Evolutionary conservation across 129 eudicot species (phyloP).

Genomic region (Silybum marianum): DNA sequence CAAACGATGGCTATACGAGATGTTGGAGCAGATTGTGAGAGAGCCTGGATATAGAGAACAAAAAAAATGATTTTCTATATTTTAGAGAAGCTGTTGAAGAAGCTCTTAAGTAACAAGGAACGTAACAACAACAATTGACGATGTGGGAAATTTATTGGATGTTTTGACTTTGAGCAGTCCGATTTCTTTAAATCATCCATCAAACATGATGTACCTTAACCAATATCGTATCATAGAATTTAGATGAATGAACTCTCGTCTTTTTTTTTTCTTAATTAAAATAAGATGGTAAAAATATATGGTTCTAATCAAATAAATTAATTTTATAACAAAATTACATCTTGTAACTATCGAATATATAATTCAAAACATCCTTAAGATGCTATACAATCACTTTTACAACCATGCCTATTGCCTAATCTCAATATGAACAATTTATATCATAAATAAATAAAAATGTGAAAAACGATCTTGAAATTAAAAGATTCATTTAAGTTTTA

Average conservation of each 20-base stretch:
- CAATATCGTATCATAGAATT: background rate
- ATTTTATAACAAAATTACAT: too few species aligned
- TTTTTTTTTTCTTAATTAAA: background rate
- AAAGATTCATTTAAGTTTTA: background rate
- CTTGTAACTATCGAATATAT: too few species aligned
- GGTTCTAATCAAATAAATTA: too few species aligned
- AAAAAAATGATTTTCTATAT: too few species aligned
- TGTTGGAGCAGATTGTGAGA: too few species aligned
- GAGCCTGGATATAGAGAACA: too few species aligned
- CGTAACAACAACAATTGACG: background rate
- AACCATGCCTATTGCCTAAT: background rate
- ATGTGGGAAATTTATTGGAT: background rate
- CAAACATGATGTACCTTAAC: background rate
- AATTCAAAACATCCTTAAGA: background rate
- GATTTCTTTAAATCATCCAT: background rate
- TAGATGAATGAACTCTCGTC: background rate
- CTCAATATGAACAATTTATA: background rate
- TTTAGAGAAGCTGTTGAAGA: too few species aligned
- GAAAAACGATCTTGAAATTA: background rate
- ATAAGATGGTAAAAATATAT: background rate
- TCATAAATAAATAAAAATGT: background rate
- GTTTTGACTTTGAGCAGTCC: background rate
- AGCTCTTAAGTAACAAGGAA: background rate
- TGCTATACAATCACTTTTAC: background rate
- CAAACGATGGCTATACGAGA: too few species aligned